Conservation (phyloP, 2,329 filamentous ascomycete genomes). For the Celoporthe dispersa region DNA sequence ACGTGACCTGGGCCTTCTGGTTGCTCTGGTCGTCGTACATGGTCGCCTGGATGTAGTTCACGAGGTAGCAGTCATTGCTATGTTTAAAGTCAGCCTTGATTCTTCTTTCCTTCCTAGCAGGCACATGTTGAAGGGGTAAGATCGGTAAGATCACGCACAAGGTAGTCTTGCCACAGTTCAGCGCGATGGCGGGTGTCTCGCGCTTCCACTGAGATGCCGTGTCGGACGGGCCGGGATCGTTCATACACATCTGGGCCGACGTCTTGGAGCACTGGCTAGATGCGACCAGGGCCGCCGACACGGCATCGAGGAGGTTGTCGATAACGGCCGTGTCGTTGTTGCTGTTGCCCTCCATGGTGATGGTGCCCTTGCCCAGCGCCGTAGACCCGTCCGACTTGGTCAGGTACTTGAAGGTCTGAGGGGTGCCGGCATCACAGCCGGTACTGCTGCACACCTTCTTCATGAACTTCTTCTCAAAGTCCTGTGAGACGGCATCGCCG, state of each 20-base stretch:
- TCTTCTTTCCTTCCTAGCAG: no score
- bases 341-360: background rate
- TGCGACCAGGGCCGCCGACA: background rate
- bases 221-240: background rate
- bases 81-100: no score
- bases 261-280: background rate
- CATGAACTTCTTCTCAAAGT: background rate
- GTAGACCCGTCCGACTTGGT: background rate
- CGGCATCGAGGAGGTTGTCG: constrained; percentile 1
- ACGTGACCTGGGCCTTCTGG: background rate
- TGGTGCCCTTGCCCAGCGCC: background rate
- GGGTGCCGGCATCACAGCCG: background rate
- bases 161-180: background rate
- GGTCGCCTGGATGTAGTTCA: constrained; percentile 1
- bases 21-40: constrained; percentile 2
- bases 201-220: background rate
- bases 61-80: constrained; percentile 2
- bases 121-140: background rate
- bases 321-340: background rate
- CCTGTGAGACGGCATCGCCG: background rate
- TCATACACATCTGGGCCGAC: background rate
- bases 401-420: background rate
- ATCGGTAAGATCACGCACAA: background rate
- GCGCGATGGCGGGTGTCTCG: background rate
- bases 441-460: background rate